A percentile compares a stretch with the other conserved stretches of the same genome.
These are phyloP conservation scores for Leishmania major DNA, from an alignment of 208 protist genomes.

Conservation along the genomic window DNA sequence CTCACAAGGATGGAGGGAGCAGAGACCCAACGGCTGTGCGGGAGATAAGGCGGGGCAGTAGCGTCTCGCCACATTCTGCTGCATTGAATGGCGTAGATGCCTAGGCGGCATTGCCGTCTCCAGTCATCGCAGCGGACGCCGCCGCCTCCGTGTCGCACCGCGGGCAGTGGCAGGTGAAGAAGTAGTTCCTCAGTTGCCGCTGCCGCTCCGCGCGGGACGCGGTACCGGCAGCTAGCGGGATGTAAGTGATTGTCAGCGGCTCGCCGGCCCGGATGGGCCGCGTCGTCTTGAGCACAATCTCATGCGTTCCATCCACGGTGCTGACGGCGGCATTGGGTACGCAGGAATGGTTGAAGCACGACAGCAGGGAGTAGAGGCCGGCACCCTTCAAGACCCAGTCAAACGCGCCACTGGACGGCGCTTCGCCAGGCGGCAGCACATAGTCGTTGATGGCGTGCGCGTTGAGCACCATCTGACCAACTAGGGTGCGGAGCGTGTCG, in stretches of 20 bases:
- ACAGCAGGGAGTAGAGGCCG: conserved; percentile 72
- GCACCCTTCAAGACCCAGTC: conserved; percentile 72
- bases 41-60: background rate
- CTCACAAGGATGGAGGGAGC: background rate
- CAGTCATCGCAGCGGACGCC: background rate
- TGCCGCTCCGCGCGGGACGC: conserved; percentile 39
- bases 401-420: conserved; percentile 10
- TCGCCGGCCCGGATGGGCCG: conserved; percentile 49
- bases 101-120: background rate
- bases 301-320: conserved; percentile 53
- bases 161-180: conserved; percentile 75
- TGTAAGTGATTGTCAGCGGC: conserved; percentile 80
- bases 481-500: conserved; percentile 65
- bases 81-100: background rate
- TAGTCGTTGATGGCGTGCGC: conserved; percentile 75
- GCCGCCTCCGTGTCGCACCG: conserved; percentile 40
- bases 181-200: conserved; percentile 59
- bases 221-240: conserved; percentile 45
- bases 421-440: conserved; percentile 8
- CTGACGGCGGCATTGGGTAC: conserved; percentile 59
- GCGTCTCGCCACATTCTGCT: background rate
- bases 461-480: conserved; percentile 76
- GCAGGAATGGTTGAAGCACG: conserved; percentile 83
- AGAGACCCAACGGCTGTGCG: background rate
- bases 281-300: conserved; percentile 61